Percentiles rank a stretch among this genome's conserved stretches.
Conservation (phyloP, 2,329 filamentous ascomycete genomes). For the Biscogniauxia marginata region DNA sequence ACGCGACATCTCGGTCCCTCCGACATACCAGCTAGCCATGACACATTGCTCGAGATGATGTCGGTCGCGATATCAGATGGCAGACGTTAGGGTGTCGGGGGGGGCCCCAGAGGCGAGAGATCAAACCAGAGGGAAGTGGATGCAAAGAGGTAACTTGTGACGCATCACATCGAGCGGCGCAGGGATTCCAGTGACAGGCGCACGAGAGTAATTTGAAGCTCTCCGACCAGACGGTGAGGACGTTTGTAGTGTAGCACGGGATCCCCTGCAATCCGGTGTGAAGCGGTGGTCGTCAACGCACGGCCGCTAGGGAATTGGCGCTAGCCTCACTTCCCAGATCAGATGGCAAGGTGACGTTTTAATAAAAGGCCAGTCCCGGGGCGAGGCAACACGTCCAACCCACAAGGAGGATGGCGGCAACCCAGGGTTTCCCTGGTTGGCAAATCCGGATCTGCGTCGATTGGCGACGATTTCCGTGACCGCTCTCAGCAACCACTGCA, state of each 20-base stretch:
- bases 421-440: slow-evolving; percentile 12
- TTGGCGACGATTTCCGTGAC: slow-evolving; percentile 1
- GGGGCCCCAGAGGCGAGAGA: not conserved
- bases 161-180: not conserved
- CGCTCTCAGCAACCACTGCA: slow-evolving; percentile 4
- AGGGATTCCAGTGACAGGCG: not conserved
- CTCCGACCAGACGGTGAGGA: not conserved
- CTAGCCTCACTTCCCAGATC: not conserved
- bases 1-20: slow-evolving; percentile 34
- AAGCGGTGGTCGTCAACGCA: not conserved
- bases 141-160: not conserved
- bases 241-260: not conserved
- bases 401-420: slow-evolving; percentile 13
- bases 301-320: not conserved
- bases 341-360: not conserved
- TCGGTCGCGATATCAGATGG: slow-evolving; percentile 12
- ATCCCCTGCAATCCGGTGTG: not conserved
- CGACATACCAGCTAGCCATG: slow-evolving; percentile 35
- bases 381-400: slow-evolving; percentile 7
- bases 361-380: not conserved
- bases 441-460: slow-evolving; percentile 2
- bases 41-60: slow-evolving; percentile 32
- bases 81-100: slow-evolving; percentile 3
- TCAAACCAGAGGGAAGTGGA: not conserved
- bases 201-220: not conserved